phyloP scores from a whole-genome alignment of 208 protist genomes.

The Crithidia mellificae region DNA sequence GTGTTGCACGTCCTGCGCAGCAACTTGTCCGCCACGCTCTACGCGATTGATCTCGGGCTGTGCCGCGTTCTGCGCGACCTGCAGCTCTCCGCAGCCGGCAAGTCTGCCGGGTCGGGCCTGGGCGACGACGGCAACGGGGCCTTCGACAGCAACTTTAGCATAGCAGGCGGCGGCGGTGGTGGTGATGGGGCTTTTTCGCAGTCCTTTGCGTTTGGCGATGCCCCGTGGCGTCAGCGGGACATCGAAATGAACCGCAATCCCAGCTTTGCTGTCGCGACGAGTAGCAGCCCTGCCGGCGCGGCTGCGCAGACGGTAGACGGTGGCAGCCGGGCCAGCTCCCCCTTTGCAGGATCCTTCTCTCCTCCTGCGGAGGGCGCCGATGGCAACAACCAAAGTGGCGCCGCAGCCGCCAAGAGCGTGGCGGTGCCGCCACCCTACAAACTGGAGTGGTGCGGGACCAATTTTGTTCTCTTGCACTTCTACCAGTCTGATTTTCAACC shows the following conservation, averaged over 20 bases:
- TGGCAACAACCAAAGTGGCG: not conserved
- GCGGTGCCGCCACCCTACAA: constrained; percentile 4
- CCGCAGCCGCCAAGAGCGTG: not conserved
- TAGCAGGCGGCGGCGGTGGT: not conserved
- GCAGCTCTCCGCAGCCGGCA: not conserved
- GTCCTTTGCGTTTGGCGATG: constrained; percentile 18
- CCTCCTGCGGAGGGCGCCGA: not conserved
- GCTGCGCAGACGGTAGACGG: not conserved
- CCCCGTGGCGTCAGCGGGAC: constrained; percentile 14
- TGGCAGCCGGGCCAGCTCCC: not conserved
- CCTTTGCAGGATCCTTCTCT: not conserved
- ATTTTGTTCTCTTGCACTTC: constrained; percentile 42
- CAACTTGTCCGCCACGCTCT: constrained; percentile 17
- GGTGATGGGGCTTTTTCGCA: not conserved
- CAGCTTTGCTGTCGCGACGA: no score
- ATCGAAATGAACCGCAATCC: not conserved
- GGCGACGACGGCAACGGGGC: not conserved
- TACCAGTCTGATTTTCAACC: constrained; percentile 21
- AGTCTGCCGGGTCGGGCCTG: not conserved
- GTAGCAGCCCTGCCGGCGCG: no score
- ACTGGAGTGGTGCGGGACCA: constrained; percentile 44
- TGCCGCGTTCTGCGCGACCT: constrained; percentile 10
- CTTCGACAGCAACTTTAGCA: no score
- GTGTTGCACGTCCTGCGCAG: constrained; percentile 17
- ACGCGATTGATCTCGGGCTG: constrained; percentile 19